phyloP scores from a whole-genome alignment of 441 rosid species.

The Corymbia calophylla region DNA sequence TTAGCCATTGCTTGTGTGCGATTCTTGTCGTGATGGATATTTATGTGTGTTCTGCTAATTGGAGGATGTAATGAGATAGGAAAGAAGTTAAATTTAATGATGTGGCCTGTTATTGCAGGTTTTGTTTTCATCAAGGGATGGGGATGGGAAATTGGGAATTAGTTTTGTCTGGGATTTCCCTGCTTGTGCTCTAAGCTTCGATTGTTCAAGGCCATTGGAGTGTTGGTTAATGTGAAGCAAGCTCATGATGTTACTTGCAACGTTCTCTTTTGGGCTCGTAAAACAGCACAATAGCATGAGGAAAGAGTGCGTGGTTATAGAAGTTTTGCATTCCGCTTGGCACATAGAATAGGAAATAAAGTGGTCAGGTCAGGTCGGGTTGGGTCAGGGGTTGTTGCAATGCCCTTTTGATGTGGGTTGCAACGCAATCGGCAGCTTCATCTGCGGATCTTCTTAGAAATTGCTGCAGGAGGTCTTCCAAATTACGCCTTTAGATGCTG shows the following conservation, averaged over 20 bases:
- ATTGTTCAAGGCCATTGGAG: neutral
- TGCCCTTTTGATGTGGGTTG: neutral
- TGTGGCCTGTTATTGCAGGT: neutral
- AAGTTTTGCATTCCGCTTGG: neutral
- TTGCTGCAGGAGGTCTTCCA: neutral
- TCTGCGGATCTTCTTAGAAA: neutral
- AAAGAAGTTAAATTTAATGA: neutral
- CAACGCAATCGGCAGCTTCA: neutral
- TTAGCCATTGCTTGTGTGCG: neutral
- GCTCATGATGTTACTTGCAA: neutral
- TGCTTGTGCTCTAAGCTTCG: neutral
- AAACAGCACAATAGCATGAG: neutral
- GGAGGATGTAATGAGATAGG: neutral
- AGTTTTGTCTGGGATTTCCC: neutral
- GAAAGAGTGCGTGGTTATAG: neutral
- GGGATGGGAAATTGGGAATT: neutral
- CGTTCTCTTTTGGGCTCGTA: neutral
- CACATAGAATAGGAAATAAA: neutral
- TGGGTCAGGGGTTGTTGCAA: neutral
- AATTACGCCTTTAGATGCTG: neutral
- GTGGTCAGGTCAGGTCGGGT: neutral
- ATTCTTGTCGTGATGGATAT: neutral
- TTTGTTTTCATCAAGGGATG: neutral
- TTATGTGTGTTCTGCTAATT: neutral
- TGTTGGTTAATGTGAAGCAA: neutral